Conservation (phyloP, 106 monocot genomes). For the Dioscorea alata region DNA sequence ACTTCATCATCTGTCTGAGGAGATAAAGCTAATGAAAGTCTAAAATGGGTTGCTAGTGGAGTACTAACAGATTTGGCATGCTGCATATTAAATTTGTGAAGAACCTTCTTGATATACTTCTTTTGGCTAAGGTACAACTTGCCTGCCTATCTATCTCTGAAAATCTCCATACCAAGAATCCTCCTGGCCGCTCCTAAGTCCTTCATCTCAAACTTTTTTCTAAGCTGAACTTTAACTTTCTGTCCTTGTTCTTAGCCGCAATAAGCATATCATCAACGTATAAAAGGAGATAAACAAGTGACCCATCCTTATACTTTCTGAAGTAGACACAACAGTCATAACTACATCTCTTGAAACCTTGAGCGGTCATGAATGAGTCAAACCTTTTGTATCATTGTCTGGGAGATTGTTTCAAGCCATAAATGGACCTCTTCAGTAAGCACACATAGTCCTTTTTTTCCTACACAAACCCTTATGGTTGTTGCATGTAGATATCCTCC, state of each 20-base stretch:
- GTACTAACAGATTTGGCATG: neutral
- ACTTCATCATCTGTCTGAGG: neutral
- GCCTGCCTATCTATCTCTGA: neutral
- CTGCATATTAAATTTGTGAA: neutral
- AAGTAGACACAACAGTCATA: slow-evolving; percentile 6
- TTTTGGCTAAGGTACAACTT: neutral
- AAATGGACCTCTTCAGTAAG: too few species aligned
- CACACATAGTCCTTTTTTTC: too few species aligned
- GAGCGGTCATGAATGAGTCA: neutral
- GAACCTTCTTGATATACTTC: neutral
- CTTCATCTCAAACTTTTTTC: neutral
- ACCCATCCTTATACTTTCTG: neutral
- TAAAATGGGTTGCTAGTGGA: slow-evolving; percentile 1
- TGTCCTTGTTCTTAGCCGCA: too few species aligned
- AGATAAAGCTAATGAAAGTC: neutral
- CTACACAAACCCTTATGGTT: too few species aligned
- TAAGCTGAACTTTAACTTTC: too few species aligned
- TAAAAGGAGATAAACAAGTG: neutral
- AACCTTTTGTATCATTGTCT: neutral
- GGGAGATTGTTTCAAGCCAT: too few species aligned
- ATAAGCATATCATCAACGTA: too few species aligned
- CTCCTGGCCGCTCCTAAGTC: slow-evolving; percentile 1
- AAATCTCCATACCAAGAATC: slow-evolving; percentile 1
- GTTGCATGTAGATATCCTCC: too few species aligned
- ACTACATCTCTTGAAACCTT: neutral